These are phyloP conservation scores for Pseudotulostoma volvatum DNA, from an alignment of 495 filamentous ascomycete genomes.

Conservation along the genomic window DNA sequence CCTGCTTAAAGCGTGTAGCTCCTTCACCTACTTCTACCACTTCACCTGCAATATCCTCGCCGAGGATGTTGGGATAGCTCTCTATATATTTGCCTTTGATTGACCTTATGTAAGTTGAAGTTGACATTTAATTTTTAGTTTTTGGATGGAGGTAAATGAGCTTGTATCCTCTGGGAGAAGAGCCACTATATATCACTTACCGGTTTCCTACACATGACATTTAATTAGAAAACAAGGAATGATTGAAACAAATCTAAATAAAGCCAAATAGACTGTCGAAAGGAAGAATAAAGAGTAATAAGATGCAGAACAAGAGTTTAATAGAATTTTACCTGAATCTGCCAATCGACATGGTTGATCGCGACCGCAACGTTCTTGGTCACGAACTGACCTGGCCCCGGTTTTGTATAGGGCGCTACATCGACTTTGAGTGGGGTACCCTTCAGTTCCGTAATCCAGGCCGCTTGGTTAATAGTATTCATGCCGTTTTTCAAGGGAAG, in stretches of 20 bases:
- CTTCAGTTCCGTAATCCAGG: conserved; percentile 17
- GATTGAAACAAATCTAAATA: too few species aligned
- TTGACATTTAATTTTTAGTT: neutral
- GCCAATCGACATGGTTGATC: conserved; percentile 34
- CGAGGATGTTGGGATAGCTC: conserved; percentile 34
- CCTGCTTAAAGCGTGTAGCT: conserved; percentile 27
- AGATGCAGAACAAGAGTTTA: conserved; percentile 7
- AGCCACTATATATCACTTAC: neutral
- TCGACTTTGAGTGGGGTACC: conserved; percentile 17
- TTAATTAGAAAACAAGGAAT: neutral
- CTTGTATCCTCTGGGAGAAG: neutral
- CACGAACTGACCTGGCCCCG: conserved; percentile 18
- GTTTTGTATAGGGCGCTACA: conserved; percentile 16
- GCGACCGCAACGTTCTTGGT: conserved; percentile 27
- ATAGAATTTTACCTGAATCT: conserved; percentile 19
- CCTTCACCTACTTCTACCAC: conserved; percentile 29
- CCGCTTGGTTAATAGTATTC: conserved; percentile 16
- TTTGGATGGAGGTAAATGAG: neutral
- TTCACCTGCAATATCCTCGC: conserved; percentile 37
- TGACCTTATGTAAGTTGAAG: too few species aligned
- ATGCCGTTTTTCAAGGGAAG: neutral
- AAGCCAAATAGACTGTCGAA: too few species aligned
- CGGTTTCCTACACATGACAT: neutral
- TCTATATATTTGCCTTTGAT: conserved; percentile 5
- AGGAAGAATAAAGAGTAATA: too few species aligned